phyloP scores from a whole-genome alignment of 768 basidiomycete genomes.

The Gautieria morchelliformis region DNA sequence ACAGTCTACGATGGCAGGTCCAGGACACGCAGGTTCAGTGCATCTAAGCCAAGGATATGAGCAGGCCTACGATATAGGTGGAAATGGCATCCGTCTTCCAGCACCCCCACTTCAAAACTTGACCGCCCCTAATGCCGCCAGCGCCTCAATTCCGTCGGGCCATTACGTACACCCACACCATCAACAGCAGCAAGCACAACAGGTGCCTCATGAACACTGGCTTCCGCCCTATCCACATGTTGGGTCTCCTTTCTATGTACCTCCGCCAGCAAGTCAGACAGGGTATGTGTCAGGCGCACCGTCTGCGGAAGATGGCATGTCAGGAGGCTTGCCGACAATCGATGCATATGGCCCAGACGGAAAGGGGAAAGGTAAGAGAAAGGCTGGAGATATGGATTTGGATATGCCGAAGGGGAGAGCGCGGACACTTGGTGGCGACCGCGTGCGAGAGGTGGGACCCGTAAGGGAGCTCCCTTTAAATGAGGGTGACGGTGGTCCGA shows the following conservation, averaged over 20 bases:
- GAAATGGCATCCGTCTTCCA: neutral
- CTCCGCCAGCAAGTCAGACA: neutral
- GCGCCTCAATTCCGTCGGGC: neutral
- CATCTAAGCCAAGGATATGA: neutral
- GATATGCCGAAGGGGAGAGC: slow-evolving; percentile 48
- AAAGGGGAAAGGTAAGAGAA: slow-evolving; percentile 4
- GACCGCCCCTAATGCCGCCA: neutral
- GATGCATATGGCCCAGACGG: slow-evolving; percentile 1
- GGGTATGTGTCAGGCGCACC: neutral
- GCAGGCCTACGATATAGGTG: neutral
- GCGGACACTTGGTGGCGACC: slow-evolving; percentile 64
- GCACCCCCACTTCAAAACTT: neutral
- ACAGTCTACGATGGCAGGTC: slow-evolving; percentile 10
- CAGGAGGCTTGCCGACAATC: neutral
- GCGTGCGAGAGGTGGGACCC: slow-evolving; percentile 37
- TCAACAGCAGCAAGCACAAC: neutral
- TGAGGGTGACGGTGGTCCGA: neutral
- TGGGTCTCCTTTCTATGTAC: neutral
- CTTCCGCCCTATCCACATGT: neutral
- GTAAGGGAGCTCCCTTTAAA: slow-evolving; percentile 43
- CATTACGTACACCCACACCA: neutral
- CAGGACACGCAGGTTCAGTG: neutral
- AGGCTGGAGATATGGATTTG: slow-evolving; percentile 44
- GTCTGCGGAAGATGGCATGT: slow-evolving; percentile 15
- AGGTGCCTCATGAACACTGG: neutral